Evolutionary conservation across 2,329 filamentous ascomycete genomes (phyloP), one percentile per base, ranked within the genome.

Genomic region (Ophiosphaerella narmari): DNA sequence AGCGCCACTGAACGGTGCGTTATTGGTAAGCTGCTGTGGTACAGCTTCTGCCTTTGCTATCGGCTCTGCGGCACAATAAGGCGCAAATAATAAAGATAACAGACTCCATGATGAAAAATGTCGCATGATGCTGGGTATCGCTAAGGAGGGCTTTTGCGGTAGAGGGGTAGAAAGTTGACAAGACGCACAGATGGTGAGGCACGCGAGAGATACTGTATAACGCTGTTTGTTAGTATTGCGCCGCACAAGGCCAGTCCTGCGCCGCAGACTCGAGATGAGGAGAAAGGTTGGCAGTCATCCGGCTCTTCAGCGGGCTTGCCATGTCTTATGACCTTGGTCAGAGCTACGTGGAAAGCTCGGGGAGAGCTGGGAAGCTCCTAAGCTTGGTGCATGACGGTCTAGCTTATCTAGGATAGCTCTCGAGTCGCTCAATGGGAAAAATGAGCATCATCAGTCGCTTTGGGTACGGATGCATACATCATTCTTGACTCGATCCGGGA

Each of bases 1-100:
- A 3, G 72, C 73, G 46, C 72, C 73, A 23, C 68, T 71, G 47
- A 75, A 75, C 0, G 73, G 72, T 12, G 71, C 71, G 52, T 75
- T 72, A 39, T 73, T 71, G 2, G 62, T 62, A 18, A 68, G 59
- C 12, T 58, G 50, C 44, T 71, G 69, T 2, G 69, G 56, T 24
- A 60, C 37, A 50, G 67, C 57, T 35, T 67, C 61, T 36, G 67
- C 63, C 21, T 43, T 59, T 48, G 68, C 56, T 46, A 63, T 56
- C 31, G 67, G 65, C 35, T 53, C 55, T 31, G 68, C 65, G 21
- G 54, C 29, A 49, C 54, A 61, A 11, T 60, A 43, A 9, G 50
- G 26, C 8, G 54, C 41, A 12, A 67, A 42, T 36, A 56, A 41
- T 29, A 58, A 46, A 29, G 52, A 39, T 38, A 54, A n/a, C 26